Base-by-base conservation (phyloP, 2,329 filamentous ascomycete species). In the Colletotrichum higginsianum region DNA sequence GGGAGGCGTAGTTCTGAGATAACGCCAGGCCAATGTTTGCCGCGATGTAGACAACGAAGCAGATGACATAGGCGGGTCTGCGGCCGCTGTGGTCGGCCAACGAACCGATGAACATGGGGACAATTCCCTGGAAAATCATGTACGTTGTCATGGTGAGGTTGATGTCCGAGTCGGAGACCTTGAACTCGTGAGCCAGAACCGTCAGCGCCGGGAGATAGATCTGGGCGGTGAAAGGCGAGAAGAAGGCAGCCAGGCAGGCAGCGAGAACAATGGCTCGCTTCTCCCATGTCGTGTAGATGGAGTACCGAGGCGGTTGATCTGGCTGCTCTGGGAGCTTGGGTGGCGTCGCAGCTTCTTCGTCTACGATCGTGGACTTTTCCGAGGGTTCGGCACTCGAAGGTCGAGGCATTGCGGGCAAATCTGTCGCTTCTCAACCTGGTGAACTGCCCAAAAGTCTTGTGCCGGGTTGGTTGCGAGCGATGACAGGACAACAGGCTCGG, bases 81-180 rank as follows among this genome's bases (percentile, higher is more conserved):
- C 82, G 79, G 15, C 82, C 82, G 67, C 80, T 82, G 15, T 82
- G 66, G 73, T 88, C 86, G n/a, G 79, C 83, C 3, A 86, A 61
- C 0, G 86, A 85, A 2, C 82, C 83, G 70, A 83, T 81, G n/a
- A 86, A 72, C 18, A 85, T 86, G 30, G 90, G 90, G 1, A 86
- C 84, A 15, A 92, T 79, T 23, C 87, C 90, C 80, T 91, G 90
- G 46, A 91, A 86, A 60, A 91, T 85, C 86, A 88, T 86, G 75
- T 89, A 89, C 1, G 85, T 87, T 2, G 87, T 88, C 50, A 89
- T 79, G 8, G 86, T 87, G 46, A 89, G 77, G 75, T 88, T 88
- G 72, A 88, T 83, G 58, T 83, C 74, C 1, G 80, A 75, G 40
- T 76, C 74, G 7, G 80, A 80, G 21, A 89, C 84, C 26, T 82